Conservation (phyloP, 1,284 basidiomycete genomes). For the Rhodotorula sp. region DNA sequence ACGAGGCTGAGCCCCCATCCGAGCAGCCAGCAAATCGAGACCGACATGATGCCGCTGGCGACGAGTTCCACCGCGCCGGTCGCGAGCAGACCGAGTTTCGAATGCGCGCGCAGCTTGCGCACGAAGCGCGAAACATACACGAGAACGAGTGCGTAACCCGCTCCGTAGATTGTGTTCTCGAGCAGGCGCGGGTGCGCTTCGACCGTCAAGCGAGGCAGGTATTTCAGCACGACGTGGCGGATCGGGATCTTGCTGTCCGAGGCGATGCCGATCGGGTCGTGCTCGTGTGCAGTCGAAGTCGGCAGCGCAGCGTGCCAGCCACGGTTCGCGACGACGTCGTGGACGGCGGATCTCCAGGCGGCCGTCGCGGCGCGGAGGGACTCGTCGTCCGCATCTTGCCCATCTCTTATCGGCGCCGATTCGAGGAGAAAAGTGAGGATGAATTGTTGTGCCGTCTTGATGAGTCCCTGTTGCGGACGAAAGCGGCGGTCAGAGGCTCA, state of each 20-base stretch:
- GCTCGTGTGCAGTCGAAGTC: neutral
- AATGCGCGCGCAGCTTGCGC: constrained; percentile 74
- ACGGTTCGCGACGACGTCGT: constrained; percentile 22
- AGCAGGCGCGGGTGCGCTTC: constrained; percentile 30
- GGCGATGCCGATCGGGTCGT: constrained; percentile 13
- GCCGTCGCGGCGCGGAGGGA: neutral
- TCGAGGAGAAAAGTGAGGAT: constrained; percentile 74
- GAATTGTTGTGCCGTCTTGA: constrained; percentile 66
- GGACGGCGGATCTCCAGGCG: constrained; percentile 25
- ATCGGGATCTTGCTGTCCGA: constrained; percentile 8
- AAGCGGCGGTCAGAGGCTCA: neutral
- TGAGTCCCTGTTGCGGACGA: constrained; percentile 46
- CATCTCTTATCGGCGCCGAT: too few relatives aligned
- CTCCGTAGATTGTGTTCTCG: constrained; percentile 61
- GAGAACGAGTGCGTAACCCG: constrained; percentile 76
- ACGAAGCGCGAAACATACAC: constrained; percentile 63
- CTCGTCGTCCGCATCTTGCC: neutral
- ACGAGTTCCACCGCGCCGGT: constrained; percentile 87
- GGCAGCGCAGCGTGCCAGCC: constrained; percentile 8
- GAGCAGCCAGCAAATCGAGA: constrained; percentile 82
- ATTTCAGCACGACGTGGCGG: constrained; percentile 38
- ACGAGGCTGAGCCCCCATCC: constrained; percentile 83
- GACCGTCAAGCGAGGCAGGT: constrained; percentile 34
- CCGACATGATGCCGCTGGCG: constrained; percentile 86
- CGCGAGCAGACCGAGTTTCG: constrained; percentile 84